phyloP scores from a whole-genome alignment of 345 rosid species.

The Gossypium anomalum region DNA sequence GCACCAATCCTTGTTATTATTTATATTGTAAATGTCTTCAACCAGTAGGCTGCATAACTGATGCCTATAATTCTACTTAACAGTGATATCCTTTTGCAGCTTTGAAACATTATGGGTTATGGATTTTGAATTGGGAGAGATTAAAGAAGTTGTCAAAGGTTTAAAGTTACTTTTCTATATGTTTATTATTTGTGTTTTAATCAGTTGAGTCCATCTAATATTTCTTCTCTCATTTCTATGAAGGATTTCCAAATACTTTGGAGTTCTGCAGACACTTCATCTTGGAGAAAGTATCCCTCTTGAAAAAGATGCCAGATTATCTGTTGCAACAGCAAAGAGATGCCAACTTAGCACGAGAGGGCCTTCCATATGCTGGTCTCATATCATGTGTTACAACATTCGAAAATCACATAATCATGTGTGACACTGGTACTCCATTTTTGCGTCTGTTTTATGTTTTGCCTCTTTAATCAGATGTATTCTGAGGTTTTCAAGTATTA shows the following conservation, averaged over 20 bases:
- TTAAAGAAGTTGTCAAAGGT: constrained; percentile 69
- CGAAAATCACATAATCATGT: constrained; percentile 44
- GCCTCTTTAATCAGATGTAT: constrained; percentile 13
- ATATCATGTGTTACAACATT: constrained; percentile 54
- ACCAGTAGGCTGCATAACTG: background rate
- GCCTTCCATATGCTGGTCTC: constrained; percentile 37
- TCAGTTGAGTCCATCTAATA: constrained; percentile 20
- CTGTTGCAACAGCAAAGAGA: constrained; percentile 48
- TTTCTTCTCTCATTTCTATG: constrained; percentile 16
- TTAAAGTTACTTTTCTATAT: constrained; percentile 20
- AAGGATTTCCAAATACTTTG: constrained; percentile 53
- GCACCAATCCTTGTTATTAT: background rate
- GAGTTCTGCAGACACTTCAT: constrained; percentile 51
- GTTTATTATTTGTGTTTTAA: background rate
- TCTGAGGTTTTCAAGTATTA: constrained; percentile 16
- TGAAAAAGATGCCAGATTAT: constrained; percentile 52
- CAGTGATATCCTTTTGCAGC: constrained; percentile 41
- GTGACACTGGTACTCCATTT: constrained; percentile 56
- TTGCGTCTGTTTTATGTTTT: constrained; percentile 1
- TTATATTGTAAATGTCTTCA: background rate
- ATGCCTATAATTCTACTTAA: constrained; percentile 12
- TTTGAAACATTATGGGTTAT: constrained; percentile 72
- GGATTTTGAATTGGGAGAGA: constrained; percentile 61
- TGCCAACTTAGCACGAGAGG: constrained; percentile 31
- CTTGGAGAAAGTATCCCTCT: constrained; percentile 52